Evolutionary conservation across 2,329 filamentous ascomycete species (phyloP).

Genomic region (Aspergillus pseudoterreus): DNA sequence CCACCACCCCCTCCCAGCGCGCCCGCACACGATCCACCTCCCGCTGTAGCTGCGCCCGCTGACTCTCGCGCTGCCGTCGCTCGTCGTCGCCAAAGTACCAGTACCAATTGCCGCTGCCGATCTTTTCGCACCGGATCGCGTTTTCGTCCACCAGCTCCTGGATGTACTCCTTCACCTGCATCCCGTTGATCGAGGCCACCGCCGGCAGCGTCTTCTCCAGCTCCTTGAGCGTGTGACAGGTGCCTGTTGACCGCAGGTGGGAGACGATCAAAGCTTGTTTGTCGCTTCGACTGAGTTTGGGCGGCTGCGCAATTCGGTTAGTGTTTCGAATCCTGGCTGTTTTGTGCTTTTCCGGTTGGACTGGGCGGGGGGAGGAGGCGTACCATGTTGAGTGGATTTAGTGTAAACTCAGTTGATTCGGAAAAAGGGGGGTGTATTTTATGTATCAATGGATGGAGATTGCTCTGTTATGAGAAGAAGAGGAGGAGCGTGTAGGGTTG

Average conservation of each 20-base stretch:
- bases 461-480: too few species aligned
- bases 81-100: constrained; percentile 63
- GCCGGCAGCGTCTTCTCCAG: constrained; percentile 62
- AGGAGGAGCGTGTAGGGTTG: too few species aligned
- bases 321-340: not conserved
- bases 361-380: not conserved
- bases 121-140: constrained; percentile 64
- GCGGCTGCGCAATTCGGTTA: constrained; percentile 27
- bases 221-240: constrained; percentile 64
- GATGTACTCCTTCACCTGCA: constrained; percentile 66
- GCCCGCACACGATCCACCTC: constrained; percentile 29
- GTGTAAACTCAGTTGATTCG: too few species aligned
- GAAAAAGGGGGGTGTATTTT: too few species aligned
- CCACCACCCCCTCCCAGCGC: constrained; percentile 29
- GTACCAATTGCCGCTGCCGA: constrained; percentile 69
- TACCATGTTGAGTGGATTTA: constrained; percentile 1
- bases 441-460: too few species aligned
- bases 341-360: not conserved
- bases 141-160: constrained; percentile 60
- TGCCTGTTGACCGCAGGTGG: constrained; percentile 58
- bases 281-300: constrained; percentile 55
- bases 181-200: constrained; percentile 60
- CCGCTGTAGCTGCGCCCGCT: constrained; percentile 21
- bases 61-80: constrained; percentile 43
- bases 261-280: constrained; percentile 58